A percentile compares a stretch with the other conserved stretches of the same genome.
Conservation (phyloP, 495 filamentous ascomycete genomes). For the Penicillium arizonense region DNA sequence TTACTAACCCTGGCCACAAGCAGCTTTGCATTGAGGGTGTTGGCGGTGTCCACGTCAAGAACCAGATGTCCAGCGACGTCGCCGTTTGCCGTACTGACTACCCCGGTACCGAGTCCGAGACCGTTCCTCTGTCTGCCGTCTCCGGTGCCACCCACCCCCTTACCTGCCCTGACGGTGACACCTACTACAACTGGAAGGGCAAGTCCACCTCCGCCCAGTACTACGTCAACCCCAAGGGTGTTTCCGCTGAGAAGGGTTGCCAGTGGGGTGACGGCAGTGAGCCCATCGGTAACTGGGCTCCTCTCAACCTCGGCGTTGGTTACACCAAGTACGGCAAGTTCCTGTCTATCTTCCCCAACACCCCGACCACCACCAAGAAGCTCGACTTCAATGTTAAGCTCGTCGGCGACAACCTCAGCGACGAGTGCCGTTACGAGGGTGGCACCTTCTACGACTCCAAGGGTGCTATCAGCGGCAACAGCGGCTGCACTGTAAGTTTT, state of each 20-base stretch:
- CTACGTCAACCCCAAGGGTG: constrained; percentile 85
- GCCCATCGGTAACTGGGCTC: constrained; percentile 81
- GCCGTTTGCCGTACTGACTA: constrained; percentile 95
- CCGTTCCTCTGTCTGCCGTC: constrained; percentile 64
- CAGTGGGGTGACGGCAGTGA: constrained; percentile 66
- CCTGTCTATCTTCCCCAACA: constrained; percentile 78
- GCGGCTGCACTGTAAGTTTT: constrained; percentile 66
- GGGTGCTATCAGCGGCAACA: constrained; percentile 34
- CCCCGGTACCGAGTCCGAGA: constrained; percentile 83
- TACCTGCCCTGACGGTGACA: constrained; percentile 67
- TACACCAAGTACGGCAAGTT: constrained; percentile 64
- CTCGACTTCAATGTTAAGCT: constrained; percentile 77
- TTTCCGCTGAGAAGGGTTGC: constrained; percentile 68
- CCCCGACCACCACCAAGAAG: constrained; percentile 55
- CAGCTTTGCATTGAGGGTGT: constrained; percentile 76
- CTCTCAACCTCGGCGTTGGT: constrained; percentile 84
- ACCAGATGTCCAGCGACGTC: constrained; percentile 62
- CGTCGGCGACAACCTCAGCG: constrained; percentile 59
- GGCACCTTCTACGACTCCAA: constrained; percentile 52
- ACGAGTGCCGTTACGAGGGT: constrained; percentile 67
- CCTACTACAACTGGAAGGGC: constrained; percentile 76
- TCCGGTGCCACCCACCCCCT: constrained; percentile 58
- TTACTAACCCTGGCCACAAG: constrained; percentile 64
- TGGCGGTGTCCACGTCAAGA: constrained; percentile 68
- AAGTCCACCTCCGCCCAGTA: constrained; percentile 86